Evolutionary conservation across 2,329 filamentous ascomycete species (phyloP), one percentile per base, ranked within the genome.

Genomic region (Aspergillus fumigatiaffinis): DNA sequence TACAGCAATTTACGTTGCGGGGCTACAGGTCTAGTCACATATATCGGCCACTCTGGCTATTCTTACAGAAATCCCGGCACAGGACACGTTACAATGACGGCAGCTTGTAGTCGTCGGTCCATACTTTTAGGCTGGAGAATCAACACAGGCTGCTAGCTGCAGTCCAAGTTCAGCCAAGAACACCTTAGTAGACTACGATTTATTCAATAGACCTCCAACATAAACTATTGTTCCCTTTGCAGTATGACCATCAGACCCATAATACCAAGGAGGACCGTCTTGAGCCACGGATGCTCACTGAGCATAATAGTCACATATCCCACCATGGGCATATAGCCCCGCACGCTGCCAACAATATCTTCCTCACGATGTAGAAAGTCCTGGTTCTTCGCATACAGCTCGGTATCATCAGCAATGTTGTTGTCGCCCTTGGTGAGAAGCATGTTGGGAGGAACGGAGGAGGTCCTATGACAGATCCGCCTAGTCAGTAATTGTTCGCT

Each of bases 341-440:
- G 81, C 6, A 97, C 94, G 65, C 90, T 96, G 49, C 94, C 94
- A 56, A 99, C 91, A 55, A 99, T 92, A 71, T 97, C 93, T 71
- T 89, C 84, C 64, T 81, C 76, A 58, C 94, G 85, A 72, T 89
- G 87, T 49, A 99, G 82, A 73, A 91, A 96, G 70, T 91, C 90
- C 77, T 99, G 93, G 20, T 89, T 91, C 42, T 81, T 80, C 2
- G 94, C 92, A 73, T 96, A 96, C 20, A 89, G 83, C 72, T 97
- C 92, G 17, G 91, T 96, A 73, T 99, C 94, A 74, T 97, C 93
- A 46, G 91, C 90, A 7, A 86, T 77, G 73, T 99, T 99, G 81
- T 97, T 99, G 78, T 99, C 94, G 64, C 94, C 94, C 78, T 99
- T 99, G 35, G 94, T 99, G 56, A 99, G 84, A 21, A 99, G 84